Percentiles rank a stretch among this genome's conserved stretches.
Conservation (phyloP, 768 basidiomycete species). For the Sarcomyxa edulis region DNA sequence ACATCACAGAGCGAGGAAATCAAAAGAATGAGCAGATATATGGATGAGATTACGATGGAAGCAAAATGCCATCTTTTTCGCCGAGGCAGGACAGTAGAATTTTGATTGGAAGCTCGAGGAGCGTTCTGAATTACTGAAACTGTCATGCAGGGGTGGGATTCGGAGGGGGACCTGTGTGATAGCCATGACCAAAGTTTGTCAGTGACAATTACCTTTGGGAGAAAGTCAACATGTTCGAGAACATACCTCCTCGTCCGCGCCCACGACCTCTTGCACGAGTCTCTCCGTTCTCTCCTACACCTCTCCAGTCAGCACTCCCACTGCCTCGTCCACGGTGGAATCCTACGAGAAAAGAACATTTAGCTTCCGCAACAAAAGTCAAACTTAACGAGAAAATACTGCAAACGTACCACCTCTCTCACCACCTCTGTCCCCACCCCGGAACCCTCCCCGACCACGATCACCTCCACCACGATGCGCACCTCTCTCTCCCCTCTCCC, state of each 20-base stretch:
- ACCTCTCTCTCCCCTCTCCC: conserved; percentile 30
- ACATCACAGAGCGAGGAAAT: too few relatives aligned
- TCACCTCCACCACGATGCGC: conserved; percentile 25
- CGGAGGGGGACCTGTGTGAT: conserved; percentile 8
- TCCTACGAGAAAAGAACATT: conserved; percentile 13
- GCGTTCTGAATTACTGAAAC: too few relatives aligned
- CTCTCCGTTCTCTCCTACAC: conserved; percentile 34
- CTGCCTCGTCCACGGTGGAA: conserved; percentile 26
- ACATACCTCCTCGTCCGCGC: conserved; percentile 35
- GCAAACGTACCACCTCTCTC: conserved; percentile 20
- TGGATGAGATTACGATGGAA: too few relatives aligned
- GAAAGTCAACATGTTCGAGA: not conserved
- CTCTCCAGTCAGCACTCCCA: conserved; percentile 44
- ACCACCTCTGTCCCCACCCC: conserved; percentile 27
- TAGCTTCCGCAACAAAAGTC: conserved; percentile 3
- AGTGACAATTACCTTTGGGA: not conserved
- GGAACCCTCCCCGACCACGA: conserved; percentile 22
- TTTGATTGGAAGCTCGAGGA: too few relatives aligned
- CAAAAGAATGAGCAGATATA: too few relatives aligned
- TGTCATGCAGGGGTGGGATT: conserved; percentile 16
- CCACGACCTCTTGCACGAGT: conserved; percentile 38
- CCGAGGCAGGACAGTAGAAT: too few relatives aligned
- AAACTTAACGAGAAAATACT: too few relatives aligned
- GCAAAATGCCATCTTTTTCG: too few relatives aligned
- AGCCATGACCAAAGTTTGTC: not conserved